These are phyloP conservation scores for Stylonectria norvegica DNA, from an alignment of 2,329 filamentous ascomycete species.

Conservation along the genomic window DNA sequence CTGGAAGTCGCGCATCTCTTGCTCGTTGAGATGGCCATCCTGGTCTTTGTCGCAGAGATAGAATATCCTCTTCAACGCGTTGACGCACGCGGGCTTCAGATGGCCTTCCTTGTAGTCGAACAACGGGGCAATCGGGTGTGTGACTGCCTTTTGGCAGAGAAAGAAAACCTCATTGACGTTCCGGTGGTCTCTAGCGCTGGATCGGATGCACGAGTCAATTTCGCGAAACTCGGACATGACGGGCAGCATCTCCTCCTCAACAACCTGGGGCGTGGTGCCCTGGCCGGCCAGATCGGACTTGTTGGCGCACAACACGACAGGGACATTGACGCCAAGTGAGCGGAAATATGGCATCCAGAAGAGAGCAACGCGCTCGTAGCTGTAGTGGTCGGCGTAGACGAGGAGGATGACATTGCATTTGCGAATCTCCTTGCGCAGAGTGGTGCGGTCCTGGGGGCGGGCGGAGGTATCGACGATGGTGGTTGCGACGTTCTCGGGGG, in stretches of 20 bases:
- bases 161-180: conserved; percentile 98
- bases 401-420: conserved; percentile 96
- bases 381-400: conserved; percentile 98
- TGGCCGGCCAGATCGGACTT: conserved; percentile 85
- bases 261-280: conserved; percentile 74
- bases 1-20: conserved; percentile 89
- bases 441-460: conserved; percentile 86
- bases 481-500: conserved; percentile 93
- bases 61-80: conserved; percentile 85
- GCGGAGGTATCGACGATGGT: conserved; percentile 97
- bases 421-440: conserved; percentile 86
- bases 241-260: conserved; percentile 96
- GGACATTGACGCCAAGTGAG: conserved; percentile 96
- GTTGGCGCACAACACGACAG: conserved; percentile 94
- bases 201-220: conserved; percentile 95
- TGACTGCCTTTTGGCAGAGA: conserved; percentile 96
- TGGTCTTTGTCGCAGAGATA: conserved; percentile 96
- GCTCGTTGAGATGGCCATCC: conserved; percentile 85
- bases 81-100: conserved; percentile 84
- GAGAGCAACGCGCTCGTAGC: conserved; percentile 92
- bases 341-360: conserved; percentile 99
- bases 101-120: conserved; percentile 92
- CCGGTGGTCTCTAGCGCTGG: conserved; percentile 84
- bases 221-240: conserved; percentile 99
- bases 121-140: conserved; percentile 90